phyloP scores from a whole-genome alignment of 805 yeast species.

The Lachancea cidri region DNA sequence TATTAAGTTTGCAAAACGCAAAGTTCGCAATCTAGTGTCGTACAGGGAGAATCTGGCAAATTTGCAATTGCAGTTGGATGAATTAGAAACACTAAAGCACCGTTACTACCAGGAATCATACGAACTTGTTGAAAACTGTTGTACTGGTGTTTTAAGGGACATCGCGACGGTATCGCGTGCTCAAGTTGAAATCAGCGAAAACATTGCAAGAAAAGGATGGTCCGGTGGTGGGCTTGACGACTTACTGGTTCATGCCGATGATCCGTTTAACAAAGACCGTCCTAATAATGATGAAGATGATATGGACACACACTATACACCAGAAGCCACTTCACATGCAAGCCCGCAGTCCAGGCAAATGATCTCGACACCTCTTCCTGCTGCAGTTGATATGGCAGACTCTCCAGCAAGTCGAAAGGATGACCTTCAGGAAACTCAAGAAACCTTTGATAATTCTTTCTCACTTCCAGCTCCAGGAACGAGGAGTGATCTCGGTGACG shows the following conservation, averaged over 20 bases:
- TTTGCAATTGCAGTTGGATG: conserved; percentile 71
- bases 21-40: conserved; percentile 57
- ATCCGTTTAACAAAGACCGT: conserved; percentile 38
- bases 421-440: conserved; percentile 4
- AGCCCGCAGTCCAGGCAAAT: conserved; percentile 1
- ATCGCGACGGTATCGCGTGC: conserved; percentile 68
- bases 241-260: conserved; percentile 57
- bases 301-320: conserved; percentile 4
- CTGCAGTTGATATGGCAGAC: background rate
- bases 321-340: background rate
- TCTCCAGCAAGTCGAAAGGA: background rate
- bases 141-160: conserved; percentile 45
- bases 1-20: conserved; percentile 50
- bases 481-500: background rate
- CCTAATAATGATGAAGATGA: conserved; percentile 7
- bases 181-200: conserved; percentile 75
- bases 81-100: conserved; percentile 68
- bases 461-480: conserved; percentile 41
- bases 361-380: conserved; percentile 2
- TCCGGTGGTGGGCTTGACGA: conserved; percentile 82
- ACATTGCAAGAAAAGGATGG: conserved; percentile 80
- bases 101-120: conserved; percentile 66
- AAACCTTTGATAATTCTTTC: conserved; percentile 43
- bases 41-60: conserved; percentile 64
- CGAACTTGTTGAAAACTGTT: conserved; percentile 57